Percentiles rank a stretch among this genome's conserved stretches.
Evolutionary conservation across 2,329 filamentous ascomycete genomes (phyloP).

Genomic region (Apiospora malaysiana): DNA sequence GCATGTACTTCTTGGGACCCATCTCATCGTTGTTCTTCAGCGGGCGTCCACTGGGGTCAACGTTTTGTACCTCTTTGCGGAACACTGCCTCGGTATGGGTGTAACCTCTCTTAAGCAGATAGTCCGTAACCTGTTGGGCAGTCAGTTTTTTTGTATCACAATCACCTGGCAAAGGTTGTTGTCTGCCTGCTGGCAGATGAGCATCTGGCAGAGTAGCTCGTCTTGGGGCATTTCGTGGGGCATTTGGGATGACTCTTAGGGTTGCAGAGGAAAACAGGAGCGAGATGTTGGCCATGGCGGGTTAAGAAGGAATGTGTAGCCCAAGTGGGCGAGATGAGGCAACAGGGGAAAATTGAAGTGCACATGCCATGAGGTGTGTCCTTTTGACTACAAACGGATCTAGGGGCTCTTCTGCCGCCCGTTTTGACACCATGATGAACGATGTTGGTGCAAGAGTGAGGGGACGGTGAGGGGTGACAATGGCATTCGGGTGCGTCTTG

Average conservation of each 20-base stretch:
- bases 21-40: slow-evolving; percentile 69
- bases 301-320: too few species aligned
- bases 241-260: not conserved
- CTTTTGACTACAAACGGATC: not conserved
- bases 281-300: not conserved
- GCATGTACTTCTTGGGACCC: slow-evolving; percentile 78
- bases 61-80: slow-evolving; percentile 83
- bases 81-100: slow-evolving; percentile 91
- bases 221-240: too few species aligned
- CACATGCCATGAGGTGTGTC: too few species aligned
- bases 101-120: slow-evolving; percentile 94
- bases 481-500: not conserved
- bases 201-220: too few species aligned
- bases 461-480: not conserved
- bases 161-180: not conserved
- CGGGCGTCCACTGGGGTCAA: slow-evolving; percentile 81
- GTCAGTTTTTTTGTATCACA: slow-evolving; percentile 26
- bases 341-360: too few species aligned
- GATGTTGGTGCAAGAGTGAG: slow-evolving; percentile 5
- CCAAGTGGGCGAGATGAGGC: not conserved
- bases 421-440: not conserved
- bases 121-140: slow-evolving; percentile 75
- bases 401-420: not conserved
- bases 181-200: not conserved
- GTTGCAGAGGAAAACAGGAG: not conserved